Conservation (phyloP, 129 eudicot species). For the Artemisia tridentata region DNA sequence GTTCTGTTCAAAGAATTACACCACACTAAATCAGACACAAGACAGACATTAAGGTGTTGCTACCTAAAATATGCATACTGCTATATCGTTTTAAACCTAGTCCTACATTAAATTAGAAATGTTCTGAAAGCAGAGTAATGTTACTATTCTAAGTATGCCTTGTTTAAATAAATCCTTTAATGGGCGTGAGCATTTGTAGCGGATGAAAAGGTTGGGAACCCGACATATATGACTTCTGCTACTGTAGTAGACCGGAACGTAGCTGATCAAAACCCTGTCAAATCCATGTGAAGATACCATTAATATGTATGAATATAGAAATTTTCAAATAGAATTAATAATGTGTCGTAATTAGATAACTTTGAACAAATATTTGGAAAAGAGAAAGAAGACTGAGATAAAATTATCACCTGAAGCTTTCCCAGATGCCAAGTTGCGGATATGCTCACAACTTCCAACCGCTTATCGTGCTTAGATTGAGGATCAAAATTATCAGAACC, state of each 20-base stretch:
- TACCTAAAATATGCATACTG: not conserved
- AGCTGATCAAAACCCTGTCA: constrained; percentile 69
- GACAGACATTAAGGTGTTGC: not conserved
- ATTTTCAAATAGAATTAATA: not conserved
- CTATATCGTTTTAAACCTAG: too few relatives aligned
- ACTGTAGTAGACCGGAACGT: constrained; percentile 65
- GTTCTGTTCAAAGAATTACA: not conserved
- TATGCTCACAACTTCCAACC: constrained; percentile 75
- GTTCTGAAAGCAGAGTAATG: too few relatives aligned
- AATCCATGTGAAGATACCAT: too few relatives aligned
- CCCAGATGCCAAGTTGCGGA: constrained; percentile 97
- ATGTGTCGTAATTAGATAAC: not conserved
- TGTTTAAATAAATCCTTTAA: too few relatives aligned
- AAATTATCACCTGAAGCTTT: constrained; percentile 60
- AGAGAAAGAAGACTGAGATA: too few relatives aligned
- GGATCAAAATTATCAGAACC: constrained; percentile 63
- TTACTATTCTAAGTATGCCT: too few relatives aligned
- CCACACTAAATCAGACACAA: not conserved
- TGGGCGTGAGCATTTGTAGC: constrained; percentile 70
- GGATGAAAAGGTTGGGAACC: constrained; percentile 76
- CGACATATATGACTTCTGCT: constrained; percentile 74
- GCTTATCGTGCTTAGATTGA: constrained; percentile 81
- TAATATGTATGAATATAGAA: too few relatives aligned
- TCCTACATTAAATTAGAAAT: too few relatives aligned
- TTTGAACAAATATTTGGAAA: not conserved